A percentile compares a stretch with the other conserved stretches of the same genome.
Conservation (phyloP, 805 yeast species). For the Candida hungchunana region DNA sequence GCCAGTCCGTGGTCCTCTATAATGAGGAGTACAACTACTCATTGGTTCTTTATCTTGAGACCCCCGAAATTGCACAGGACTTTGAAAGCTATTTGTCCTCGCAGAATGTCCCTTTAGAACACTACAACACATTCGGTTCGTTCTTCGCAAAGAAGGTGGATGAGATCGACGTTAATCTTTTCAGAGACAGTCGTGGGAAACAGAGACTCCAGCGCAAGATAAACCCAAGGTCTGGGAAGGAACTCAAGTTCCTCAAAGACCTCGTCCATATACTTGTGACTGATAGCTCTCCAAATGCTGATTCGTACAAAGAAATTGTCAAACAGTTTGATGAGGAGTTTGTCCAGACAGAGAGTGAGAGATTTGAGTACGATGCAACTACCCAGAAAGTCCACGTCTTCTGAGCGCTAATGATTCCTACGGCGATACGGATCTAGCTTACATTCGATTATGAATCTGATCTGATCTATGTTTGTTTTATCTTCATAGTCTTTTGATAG, state of each 20-base stretch:
- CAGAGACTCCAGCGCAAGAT: conserved; percentile 21
- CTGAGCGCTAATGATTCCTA: too few relatives aligned
- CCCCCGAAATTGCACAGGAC: conserved; percentile 1
- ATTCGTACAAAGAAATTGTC: conserved; percentile 14
- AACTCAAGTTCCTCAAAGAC: conserved; percentile 9
- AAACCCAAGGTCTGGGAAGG: conserved; percentile 20
- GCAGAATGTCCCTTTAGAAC: conserved; percentile 7
- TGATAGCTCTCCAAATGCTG: conserved; percentile 3
- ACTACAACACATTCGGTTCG: conserved; percentile 6
- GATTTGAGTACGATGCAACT: conserved; percentile 9
- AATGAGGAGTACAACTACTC: conserved; percentile 24
- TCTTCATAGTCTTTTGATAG: too few relatives aligned
- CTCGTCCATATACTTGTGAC: conserved; percentile 21
- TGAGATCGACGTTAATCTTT: conserved; percentile 20
- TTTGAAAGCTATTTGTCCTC: conserved; percentile 11
- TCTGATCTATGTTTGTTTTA: too few relatives aligned
- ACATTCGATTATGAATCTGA: too few relatives aligned
- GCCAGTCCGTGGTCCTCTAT: conserved; percentile 15
- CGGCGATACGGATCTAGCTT: too few relatives aligned
- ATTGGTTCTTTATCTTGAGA: conserved; percentile 18
- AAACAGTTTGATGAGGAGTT: conserved; percentile 22
- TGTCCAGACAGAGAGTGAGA: conserved; percentile 12
- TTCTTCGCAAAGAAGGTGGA: conserved; percentile 15
- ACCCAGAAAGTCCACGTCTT: conserved; percentile 6
- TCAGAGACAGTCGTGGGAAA: conserved; percentile 21